Base-by-base conservation (phyloP, 2,329 filamentous ascomycete genomes). In the Ceratocystis colombiana region DNA sequence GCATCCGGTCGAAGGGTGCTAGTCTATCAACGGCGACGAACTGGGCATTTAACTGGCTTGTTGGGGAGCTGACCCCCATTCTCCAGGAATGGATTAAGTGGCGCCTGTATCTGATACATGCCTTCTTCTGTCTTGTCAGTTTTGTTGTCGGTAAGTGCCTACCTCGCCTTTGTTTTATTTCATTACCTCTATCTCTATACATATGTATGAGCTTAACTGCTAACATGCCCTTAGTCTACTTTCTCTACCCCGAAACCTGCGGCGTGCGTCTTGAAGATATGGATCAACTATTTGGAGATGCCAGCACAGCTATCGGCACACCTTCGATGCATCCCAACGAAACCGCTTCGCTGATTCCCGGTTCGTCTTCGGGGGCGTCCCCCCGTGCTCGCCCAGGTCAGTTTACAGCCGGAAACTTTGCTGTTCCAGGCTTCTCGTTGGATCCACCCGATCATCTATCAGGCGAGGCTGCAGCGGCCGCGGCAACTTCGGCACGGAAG, bases 31-130 rank as follows among this genome's bases (percentile, higher is more conserved):
- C 94, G 1, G 94, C 94, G 20, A 87, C 92, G 41, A 99, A 99
- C 74, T 99, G 94, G 94, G 91, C 93, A 1, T 96, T 94, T 77
- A 99, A 99, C 77, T 99, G 91, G 89, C 80, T 97, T 30, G 94
- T 97, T 2, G 94, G 94, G 70, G 90, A 96, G 76, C 84, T 97
- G 80, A 99, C 94, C 0, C 94, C 94, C 1, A 86, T 97, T 65
- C 79, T 97, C 68, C 93, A 99, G 75, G 90, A 94, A 72, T 85
- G 82, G 77, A 97, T 99, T 72, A 84, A 88, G 72, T 99, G 94
- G 94, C 85, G 94, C 44, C 79, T 97, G 68, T 99, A 99, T 73
- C 82, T 99, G 61, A 80, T 99, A 17, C 94, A 99, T 76, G 94
- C 94, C 1, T 96, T 97, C 76, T 97, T 96, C 79, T 99, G 94